A percentile compares a stretch with the other conserved stretches of the same genome.
Conservation (phyloP, 805 yeast genomes). For the Schizosaccharomyces osmophilus region DNA sequence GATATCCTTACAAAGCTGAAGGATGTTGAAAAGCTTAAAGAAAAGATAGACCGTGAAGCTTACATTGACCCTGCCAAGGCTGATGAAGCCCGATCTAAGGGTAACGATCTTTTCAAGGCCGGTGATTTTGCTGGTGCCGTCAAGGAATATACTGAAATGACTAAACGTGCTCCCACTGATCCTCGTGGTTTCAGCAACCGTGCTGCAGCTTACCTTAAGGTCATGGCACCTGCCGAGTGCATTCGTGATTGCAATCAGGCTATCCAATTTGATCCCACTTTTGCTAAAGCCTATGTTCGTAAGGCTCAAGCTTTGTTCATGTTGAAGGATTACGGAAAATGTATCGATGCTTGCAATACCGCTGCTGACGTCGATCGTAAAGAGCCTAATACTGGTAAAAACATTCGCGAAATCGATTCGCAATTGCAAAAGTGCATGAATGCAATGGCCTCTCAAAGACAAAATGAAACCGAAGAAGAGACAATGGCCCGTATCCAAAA, state of each 20-base stretch:
- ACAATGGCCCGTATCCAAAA: slow-evolving; percentile 70
- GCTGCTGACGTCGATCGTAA: slow-evolving; percentile 59
- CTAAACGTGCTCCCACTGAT: slow-evolving; percentile 89
- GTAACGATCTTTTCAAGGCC: slow-evolving; percentile 67
- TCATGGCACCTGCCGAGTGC: slow-evolving; percentile 93
- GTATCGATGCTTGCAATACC: slow-evolving; percentile 52
- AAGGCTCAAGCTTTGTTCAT: slow-evolving; percentile 88
- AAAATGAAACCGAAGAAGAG: slow-evolving; percentile 77
- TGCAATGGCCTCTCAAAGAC: slow-evolving; percentile 53
- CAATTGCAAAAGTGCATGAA: slow-evolving; percentile 23
- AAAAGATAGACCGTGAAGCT: slow-evolving; percentile 48
- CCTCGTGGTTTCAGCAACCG: slow-evolving; percentile 93
- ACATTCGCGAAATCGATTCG: slow-evolving; percentile 55
- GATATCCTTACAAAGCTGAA: slow-evolving; percentile 75
- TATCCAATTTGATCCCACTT: slow-evolving; percentile 62
- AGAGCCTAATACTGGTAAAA: slow-evolving; percentile 16
- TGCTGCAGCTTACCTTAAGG: slow-evolving; percentile 86
- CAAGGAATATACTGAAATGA: slow-evolving; percentile 81
- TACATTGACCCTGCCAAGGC: slow-evolving; percentile 81
- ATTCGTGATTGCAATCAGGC: slow-evolving; percentile 79
- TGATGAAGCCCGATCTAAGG: slow-evolving; percentile 80
- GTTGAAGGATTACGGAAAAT: slow-evolving; percentile 61
- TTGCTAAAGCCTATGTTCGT: slow-evolving; percentile 85
- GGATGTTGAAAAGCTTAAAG: slow-evolving; percentile 62
- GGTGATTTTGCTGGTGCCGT: slow-evolving; percentile 96